These are phyloP conservation scores for Pythium brachiatum DNA, from an alignment of 352 stramenopile genomes.

Conservation along the genomic window DNA sequence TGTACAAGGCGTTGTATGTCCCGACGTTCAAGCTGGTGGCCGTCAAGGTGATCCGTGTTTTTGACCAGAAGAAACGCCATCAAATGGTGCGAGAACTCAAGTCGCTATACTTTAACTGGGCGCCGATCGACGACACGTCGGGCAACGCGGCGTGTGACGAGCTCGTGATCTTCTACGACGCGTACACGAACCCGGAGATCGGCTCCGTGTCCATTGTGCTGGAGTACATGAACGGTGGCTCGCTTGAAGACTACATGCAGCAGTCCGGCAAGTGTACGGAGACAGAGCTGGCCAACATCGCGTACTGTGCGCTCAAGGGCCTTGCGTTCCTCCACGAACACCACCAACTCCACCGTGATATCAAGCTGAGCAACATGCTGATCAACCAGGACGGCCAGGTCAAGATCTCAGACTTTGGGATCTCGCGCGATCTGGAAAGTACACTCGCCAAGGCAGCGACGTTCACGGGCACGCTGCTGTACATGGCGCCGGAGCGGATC, in stretches of 20 bases:
- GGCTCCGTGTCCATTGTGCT: conserved; percentile 91
- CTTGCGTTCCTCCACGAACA: conserved; percentile 88
- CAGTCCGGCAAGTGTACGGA: conserved; percentile 49
- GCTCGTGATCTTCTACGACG: conserved; percentile 91
- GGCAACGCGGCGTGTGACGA: conserved; percentile 62
- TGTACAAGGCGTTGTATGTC: conserved; percentile 88
- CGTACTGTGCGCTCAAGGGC: conserved; percentile 71
- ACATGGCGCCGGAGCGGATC: conserved; percentile 94
- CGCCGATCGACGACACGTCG: conserved; percentile 49
- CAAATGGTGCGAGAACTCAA: conserved; percentile 88
- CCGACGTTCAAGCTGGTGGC: conserved; percentile 88
- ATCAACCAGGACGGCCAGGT: conserved; percentile 81
- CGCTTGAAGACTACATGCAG: conserved; percentile 76
- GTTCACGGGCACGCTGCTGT: conserved; percentile 91
- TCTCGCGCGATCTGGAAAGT: conserved; percentile 77
- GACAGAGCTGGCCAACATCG: conserved; percentile 76
- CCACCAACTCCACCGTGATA: conserved; percentile 91
- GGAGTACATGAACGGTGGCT: conserved; percentile 94
- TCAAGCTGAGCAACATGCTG: conserved; percentile 95
- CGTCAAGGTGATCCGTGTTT: conserved; percentile 88
- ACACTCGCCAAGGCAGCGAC: conserved; percentile 85
- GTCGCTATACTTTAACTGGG: conserved; percentile 81
- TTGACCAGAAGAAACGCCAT: conserved; percentile 85
- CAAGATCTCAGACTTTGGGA: conserved; percentile 88
- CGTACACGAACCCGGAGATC: conserved; percentile 86